Conservation (phyloP, 2,329 filamentous ascomycete genomes). For the Microsporum audouinii region DNA sequence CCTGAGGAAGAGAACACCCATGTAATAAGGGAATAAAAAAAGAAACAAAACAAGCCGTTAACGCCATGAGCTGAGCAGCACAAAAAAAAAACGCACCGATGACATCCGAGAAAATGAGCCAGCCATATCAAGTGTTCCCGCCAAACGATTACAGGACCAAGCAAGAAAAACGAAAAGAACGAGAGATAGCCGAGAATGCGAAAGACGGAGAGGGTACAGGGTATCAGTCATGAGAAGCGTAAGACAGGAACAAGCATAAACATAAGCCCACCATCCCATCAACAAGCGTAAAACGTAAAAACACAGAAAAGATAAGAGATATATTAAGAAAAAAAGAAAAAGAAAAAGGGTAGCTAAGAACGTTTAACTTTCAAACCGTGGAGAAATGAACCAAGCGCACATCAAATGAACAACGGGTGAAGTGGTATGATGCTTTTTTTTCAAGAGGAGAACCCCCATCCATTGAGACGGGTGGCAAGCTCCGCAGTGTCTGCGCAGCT, state of each 20-base stretch:
- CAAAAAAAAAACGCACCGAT: neutral
- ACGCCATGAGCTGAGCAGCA: neutral
- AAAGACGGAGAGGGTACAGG: neutral
- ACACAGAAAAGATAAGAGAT: neutral
- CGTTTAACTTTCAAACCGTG: neutral
- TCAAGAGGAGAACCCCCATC: constrained; percentile 26
- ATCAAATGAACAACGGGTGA: neutral
- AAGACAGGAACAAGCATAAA: neutral
- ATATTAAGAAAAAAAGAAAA: neutral
- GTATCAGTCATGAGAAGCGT: constrained; percentile 3
- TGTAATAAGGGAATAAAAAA: neutral
- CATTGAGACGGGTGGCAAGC: constrained; percentile 22
- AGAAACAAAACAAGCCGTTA: neutral
- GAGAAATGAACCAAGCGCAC: neutral
- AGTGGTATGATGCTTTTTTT: neutral
- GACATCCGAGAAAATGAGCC: constrained; percentile 3
- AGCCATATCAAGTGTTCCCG: neutral
- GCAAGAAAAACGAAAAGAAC: neutral
- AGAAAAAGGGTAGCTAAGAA: neutral
- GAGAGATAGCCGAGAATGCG: constrained; percentile 1
- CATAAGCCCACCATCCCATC: neutral
- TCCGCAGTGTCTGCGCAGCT: constrained; percentile 26
- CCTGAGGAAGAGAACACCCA: neutral
- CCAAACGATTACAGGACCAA: neutral
- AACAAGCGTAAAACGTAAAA: neutral